These are phyloP conservation scores for Botrytis cinerea DNA, from an alignment of 2,329 filamentous ascomycete species.

Conservation along the genomic window DNA sequence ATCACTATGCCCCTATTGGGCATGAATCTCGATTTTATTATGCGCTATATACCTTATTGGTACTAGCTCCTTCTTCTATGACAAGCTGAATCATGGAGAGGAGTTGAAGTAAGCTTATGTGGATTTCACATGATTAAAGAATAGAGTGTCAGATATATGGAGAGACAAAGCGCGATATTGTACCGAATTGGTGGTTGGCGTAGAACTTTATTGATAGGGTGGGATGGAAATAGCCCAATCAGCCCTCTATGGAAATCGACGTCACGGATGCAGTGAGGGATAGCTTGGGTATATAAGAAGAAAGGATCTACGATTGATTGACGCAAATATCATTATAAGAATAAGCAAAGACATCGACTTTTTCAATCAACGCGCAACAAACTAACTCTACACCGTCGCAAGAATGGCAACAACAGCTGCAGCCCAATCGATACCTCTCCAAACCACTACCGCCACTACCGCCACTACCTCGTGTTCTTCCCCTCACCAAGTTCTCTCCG, in stretches of 20 bases:
- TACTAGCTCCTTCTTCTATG: too few species aligned
- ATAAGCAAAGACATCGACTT: background rate
- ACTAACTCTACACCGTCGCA: background rate
- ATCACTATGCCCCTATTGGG: too few species aligned
- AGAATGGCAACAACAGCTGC: background rate
- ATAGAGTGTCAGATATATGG: background rate
- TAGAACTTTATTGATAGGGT: too few species aligned
- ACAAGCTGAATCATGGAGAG: background rate
- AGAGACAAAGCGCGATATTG: background rate
- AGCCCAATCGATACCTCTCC: background rate
- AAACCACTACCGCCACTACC: background rate
- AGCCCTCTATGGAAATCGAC: background rate
- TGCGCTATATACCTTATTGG: too few species aligned
- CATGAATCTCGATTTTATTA: too few species aligned
- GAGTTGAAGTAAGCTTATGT: constrained; percentile 3
- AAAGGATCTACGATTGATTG: background rate
- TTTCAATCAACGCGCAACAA: background rate
- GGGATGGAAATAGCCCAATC: background rate
- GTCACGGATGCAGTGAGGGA: background rate
- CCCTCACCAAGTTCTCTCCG: constrained; percentile 20
- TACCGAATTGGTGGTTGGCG: background rate
- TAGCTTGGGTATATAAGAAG: background rate
- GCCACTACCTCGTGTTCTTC: background rate
- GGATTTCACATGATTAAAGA: background rate
- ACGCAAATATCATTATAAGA: background rate